Evolutionary conservation across 805 yeast genomes (phyloP), one percentile per base, ranked within the genome.

Genomic region (Saccharomyces jurei): DNA sequence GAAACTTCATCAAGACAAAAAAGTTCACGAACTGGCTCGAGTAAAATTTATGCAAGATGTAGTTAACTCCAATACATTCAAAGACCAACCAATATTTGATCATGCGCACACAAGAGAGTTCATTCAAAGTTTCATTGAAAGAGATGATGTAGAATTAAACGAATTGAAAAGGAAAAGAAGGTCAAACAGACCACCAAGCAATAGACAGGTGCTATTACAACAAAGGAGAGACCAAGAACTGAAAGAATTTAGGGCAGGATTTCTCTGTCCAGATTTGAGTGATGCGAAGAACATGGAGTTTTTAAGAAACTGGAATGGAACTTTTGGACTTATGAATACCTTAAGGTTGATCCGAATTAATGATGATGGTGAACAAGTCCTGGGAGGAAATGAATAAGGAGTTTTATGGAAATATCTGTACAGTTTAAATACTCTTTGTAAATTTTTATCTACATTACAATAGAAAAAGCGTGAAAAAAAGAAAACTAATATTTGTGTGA

Each of bases 131-230:
- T 88, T 77, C 60, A 73, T 91, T 13, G 68, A 78, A 14, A 79
- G 96, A 68, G 85, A 84, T 63, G 87, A 86, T 63, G 89, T 81
- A 14, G 97, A 91, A 66, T 67, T 92, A 51, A 79, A 79, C n/a
- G 74, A 74, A 51, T 73, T 88, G 54, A 80, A 78, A 57, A 70
- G 67, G 4, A 81, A 77, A 53, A 81, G 96, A 74, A 81, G 96
- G 66, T 82, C 90, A n/a, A 95, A 96, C 17, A 80, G 98, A 72
- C 96, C 99, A 9, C 78, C 87, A 17, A 71, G 87, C 5, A 80
- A 79, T 56, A 82, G 82, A 65, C 96, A 89, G 63, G 83, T 82
- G 59, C 63, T 80, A 25, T 69, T 90, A 54, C 86, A 87, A 61
- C 80, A 78, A 59, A 80, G 80, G 63, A 76, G 76, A 49, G 82